Percentiles rank a stretch among this genome's conserved stretches.
phyloP scores from a whole-genome alignment of 2,329 filamentous ascomycete species.

The Cytospora chrysosperma region DNA sequence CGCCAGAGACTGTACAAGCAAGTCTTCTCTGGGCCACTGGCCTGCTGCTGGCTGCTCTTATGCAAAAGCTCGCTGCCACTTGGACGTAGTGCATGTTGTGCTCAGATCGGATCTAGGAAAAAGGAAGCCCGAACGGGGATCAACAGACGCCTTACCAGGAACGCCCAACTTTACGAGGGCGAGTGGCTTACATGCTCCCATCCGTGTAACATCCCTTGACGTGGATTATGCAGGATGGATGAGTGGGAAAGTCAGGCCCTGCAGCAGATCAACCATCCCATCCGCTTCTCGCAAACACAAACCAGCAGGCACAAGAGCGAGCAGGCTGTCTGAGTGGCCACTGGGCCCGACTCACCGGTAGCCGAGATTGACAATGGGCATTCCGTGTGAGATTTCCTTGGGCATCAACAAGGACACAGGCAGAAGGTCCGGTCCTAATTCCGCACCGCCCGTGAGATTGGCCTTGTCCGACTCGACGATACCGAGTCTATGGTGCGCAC shows the following conservation, averaged over 20 bases:
- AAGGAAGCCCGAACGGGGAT: background rate
- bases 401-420: background rate
- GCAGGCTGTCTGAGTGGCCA: background rate
- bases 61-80: background rate
- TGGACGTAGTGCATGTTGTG: background rate
- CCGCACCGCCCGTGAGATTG: background rate
- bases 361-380: background rate
- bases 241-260: background rate
- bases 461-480: slow-evolving; percentile 3
- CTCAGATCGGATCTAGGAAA: background rate
- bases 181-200: background rate
- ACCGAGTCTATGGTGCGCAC: slow-evolving; percentile 11
- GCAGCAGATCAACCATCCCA: too few relatives aligned
- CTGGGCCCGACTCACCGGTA: background rate
- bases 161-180: background rate
- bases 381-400: background rate
- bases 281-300: too few relatives aligned
- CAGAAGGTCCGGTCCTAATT: background rate
- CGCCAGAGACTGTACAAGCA: background rate
- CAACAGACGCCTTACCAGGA: background rate
- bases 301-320: background rate
- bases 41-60: background rate
- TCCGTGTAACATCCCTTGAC: background rate
- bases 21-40: background rate
- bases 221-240: background rate